Percentiles rank a stretch among this genome's conserved stretches.
These are phyloP conservation scores for Malus hybrid DNA, from an alignment of 331 rosid species.

Conservation along the genomic window DNA sequence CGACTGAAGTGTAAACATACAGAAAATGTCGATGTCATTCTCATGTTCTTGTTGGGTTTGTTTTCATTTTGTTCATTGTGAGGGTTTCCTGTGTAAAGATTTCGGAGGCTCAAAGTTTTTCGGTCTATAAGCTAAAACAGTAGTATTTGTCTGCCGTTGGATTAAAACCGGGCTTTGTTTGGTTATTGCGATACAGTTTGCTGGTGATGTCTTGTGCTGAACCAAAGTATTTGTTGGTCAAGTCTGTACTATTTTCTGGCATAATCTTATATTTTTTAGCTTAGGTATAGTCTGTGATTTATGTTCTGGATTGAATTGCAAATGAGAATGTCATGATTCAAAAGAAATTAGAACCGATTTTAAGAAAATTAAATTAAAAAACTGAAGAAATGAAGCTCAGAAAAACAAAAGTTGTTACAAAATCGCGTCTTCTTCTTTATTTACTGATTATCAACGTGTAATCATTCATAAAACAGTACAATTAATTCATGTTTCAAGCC, in stretches of 20 bases:
- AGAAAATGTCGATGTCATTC: slow-evolving; percentile 9
- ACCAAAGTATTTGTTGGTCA: slow-evolving; percentile 3
- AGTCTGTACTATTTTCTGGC: not conserved
- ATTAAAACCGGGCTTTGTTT: slow-evolving; percentile 14
- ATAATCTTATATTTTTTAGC: not conserved
- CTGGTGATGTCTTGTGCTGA: slow-evolving; percentile 24
- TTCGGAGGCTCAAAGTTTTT: slow-evolving; percentile 8
- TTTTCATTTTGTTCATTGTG: slow-evolving; percentile 26
- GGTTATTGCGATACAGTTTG: slow-evolving; percentile 16
- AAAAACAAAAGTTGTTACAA: too few relatives aligned
- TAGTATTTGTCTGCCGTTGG: slow-evolving; percentile 16
- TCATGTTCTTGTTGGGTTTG: slow-evolving; percentile 26
- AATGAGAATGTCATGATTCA: too few relatives aligned
- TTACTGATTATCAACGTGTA: not conserved
- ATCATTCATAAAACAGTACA: not conserved
- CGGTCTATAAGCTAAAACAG: slow-evolving; percentile 2
- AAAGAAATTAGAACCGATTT: too few relatives aligned
- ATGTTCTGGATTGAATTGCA: too few relatives aligned
- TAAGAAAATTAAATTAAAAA: too few relatives aligned
- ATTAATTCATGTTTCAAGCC: not conserved
- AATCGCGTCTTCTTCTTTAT: too few relatives aligned
- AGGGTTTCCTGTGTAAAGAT: slow-evolving; percentile 33
- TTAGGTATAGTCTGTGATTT: not conserved
- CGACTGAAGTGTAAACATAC: slow-evolving; percentile 30
- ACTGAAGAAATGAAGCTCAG: too few relatives aligned